These are phyloP conservation scores for Phytophthora pinifolia DNA, from an alignment of 352 stramenopile genomes.

Conservation along the genomic window DNA sequence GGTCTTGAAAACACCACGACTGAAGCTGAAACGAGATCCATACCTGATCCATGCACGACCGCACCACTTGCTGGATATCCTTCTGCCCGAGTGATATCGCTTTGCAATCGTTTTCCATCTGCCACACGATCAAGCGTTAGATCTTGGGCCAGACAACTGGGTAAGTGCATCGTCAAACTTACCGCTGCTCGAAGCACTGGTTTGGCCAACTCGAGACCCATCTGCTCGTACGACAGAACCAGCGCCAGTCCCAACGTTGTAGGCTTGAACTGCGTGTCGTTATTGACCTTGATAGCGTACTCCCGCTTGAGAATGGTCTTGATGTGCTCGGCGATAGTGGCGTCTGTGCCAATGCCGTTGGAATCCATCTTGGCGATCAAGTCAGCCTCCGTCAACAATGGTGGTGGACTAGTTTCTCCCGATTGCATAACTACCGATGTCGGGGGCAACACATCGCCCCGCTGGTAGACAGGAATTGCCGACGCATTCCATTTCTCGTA, in stretches of 20 bases:
- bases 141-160: not conserved
- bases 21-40: conserved; percentile 9
- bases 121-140: conserved; percentile 14
- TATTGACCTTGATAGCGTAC: conserved; percentile 96
- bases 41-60: conserved; percentile 89
- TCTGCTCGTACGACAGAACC: conserved; percentile 90
- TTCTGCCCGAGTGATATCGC: conserved; percentile 81
- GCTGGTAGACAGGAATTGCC: conserved; percentile 83
- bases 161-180: conserved; percentile 14
- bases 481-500: conserved; percentile 93
- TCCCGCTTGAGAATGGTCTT: conserved; percentile 98
- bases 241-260: conserved; percentile 90
- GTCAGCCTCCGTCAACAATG: conserved; percentile 91
- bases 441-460: conserved; percentile 74
- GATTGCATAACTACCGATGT: conserved; percentile 65
- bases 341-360: conserved; percentile 95
- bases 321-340: conserved; percentile 98
- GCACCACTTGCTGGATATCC: conserved; percentile 70
- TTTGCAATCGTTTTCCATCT: conserved; percentile 94
- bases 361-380: conserved; percentile 94
- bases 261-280: conserved; percentile 92
- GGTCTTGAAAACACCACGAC: too few relatives aligned
- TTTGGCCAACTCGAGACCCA: conserved; percentile 97
- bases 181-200: conserved; percentile 91
- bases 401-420: conserved; percentile 83